Conservation (phyloP, 345 rosid species). For the Melaleuca alternifolia region DNA sequence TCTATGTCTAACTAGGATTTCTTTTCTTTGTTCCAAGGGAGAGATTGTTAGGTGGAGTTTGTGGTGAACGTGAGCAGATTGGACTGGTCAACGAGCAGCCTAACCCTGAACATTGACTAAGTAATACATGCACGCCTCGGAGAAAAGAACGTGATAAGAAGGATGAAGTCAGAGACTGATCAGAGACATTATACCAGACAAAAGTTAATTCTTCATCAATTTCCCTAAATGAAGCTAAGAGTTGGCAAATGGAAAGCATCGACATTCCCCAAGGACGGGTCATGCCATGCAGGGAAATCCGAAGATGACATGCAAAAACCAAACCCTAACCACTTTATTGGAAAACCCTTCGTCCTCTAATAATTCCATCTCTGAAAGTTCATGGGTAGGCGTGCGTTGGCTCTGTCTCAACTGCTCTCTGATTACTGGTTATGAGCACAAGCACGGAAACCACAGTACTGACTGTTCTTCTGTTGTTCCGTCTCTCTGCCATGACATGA, state of each 20-base stretch:
- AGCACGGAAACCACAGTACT: not conserved
- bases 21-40: not conserved
- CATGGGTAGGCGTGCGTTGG: not conserved
- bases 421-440: not conserved
- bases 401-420: not conserved
- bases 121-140: not conserved
- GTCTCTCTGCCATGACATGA: not conserved
- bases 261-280: not conserved
- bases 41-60: not conserved
- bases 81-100: not conserved
- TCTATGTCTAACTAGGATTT: not conserved
- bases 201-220: not conserved
- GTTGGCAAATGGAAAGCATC: not conserved
- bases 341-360: not conserved
- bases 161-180: not conserved
- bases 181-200: not conserved
- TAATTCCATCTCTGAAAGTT: not conserved
- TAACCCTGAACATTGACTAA: not conserved
- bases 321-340: not conserved
- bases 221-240: not conserved
- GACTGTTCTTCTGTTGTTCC: not conserved
- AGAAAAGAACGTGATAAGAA: not conserved
- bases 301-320: not conserved
- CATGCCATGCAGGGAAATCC: not conserved
- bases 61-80: not conserved